Evolutionary conservation across 2,329 filamentous ascomycete genomes (phyloP).

Genomic region (Colletotrichum sidae): DNA sequence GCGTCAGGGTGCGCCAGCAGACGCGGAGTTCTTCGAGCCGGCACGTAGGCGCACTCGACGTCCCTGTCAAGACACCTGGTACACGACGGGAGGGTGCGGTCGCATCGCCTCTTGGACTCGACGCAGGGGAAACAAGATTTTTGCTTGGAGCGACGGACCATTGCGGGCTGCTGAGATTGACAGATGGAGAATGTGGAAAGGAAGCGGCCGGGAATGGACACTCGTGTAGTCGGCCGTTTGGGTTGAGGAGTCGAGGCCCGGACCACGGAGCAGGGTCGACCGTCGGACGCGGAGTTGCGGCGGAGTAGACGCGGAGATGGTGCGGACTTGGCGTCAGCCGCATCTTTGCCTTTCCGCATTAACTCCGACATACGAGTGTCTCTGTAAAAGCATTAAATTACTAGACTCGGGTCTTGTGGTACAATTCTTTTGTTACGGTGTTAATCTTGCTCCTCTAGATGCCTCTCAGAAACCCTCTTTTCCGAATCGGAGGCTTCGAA

Average conservation of each 20-base stretch:
- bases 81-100: conserved; percentile 22
- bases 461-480: conserved; percentile 47
- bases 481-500: conserved; percentile 43
- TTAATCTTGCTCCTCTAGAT: conserved; percentile 25
- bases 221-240: too few relatives aligned
- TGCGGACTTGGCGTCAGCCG: too few relatives aligned
- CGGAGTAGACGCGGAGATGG: too few relatives aligned
- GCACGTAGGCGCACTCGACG: conserved; percentile 17
- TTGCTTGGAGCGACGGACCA: conserved; percentile 28
- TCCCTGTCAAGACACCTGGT: conserved; percentile 25
- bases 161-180: not conserved
- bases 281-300: too few relatives aligned
- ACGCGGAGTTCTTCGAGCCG: conserved; percentile 1
- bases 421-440: not conserved
- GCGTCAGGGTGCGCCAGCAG: not conserved
- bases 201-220: too few relatives aligned
- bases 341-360: too few relatives aligned
- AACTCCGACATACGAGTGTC: too few relatives aligned
- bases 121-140: conserved; percentile 24
- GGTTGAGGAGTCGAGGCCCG: too few relatives aligned
- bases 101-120: conserved; percentile 27
- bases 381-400: too few relatives aligned
- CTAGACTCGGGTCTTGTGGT: not conserved
- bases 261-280: too few relatives aligned
- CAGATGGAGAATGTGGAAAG: too few relatives aligned